Conservation (phyloP, 2,329 filamentous ascomycete genomes). For the Acrocalymma vagum region DNA sequence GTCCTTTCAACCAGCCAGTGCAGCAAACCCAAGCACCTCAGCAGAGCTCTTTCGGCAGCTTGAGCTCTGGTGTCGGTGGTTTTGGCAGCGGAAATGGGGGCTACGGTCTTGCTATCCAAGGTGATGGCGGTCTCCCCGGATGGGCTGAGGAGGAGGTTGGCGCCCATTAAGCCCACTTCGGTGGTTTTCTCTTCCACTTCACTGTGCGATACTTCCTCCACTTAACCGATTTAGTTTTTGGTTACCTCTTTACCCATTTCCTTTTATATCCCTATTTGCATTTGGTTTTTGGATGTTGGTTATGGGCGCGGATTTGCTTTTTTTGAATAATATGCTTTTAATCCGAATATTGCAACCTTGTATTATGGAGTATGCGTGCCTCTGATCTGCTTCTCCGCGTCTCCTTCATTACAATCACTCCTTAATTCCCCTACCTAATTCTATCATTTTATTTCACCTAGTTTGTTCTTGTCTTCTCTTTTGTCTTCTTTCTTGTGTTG, state of each 20-base stretch:
- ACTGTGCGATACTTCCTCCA: constrained; percentile 41
- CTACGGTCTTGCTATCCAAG: constrained; percentile 68
- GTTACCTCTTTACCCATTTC: constrained; percentile 22
- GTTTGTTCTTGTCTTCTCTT: constrained; percentile 11
- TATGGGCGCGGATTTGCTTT: constrained; percentile 5
- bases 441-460: background rate
- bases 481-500: constrained; percentile 23
- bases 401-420: background rate
- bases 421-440: background rate
- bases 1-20: constrained; percentile 58
- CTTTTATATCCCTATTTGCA: constrained; percentile 12
- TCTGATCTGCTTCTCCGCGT: no score
- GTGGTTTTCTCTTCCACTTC: constrained; percentile 30
- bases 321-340: constrained; percentile 4
- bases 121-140: constrained; percentile 65
- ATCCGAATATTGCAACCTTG: no score
- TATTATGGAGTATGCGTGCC: no score
- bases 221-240: constrained; percentile 36
- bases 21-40: constrained; percentile 47
- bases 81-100: constrained; percentile 62
- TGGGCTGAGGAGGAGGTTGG: constrained; percentile 72
- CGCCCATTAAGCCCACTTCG: constrained; percentile 52
- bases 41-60: constrained; percentile 64
- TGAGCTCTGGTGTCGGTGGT: constrained; percentile 66
- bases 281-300: constrained; percentile 1